Conservation (phyloP, 2,329 filamentous ascomycete species). For the Verticillium albo-atrum region DNA sequence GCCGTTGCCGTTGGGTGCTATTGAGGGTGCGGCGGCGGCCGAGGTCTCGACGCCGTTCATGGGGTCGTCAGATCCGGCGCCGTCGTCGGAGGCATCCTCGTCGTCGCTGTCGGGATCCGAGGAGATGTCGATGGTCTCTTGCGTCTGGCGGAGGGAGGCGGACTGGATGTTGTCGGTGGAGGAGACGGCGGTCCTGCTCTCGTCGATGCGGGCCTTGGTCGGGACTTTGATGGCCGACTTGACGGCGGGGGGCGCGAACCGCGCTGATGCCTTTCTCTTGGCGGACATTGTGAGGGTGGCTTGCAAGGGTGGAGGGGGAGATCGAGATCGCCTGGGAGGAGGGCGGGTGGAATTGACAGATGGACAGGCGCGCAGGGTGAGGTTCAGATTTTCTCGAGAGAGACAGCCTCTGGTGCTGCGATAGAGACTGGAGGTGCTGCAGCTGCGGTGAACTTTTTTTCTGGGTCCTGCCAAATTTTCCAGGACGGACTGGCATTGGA, state of each 20-base stretch:
- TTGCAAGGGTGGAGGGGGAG: background rate
- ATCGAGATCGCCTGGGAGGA: background rate
- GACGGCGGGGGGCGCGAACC: slow-evolving; percentile 51
- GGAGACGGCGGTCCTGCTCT: slow-evolving; percentile 52
- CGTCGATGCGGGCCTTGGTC: slow-evolving; percentile 49
- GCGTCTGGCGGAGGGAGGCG: slow-evolving; percentile 19
- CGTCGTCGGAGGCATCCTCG: slow-evolving; percentile 42
- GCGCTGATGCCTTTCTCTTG: slow-evolving; percentile 55
- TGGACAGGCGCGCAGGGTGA: background rate
- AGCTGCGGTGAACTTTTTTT: slow-evolving; percentile 4
- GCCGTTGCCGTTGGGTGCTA: slow-evolving; percentile 12
- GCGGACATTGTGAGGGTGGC: slow-evolving; percentile 41
- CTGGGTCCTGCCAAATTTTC: slow-evolving; percentile 4
- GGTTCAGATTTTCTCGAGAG: background rate
- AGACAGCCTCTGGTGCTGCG: background rate
- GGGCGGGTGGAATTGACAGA: background rate
- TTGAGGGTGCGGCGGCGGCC: slow-evolving; percentile 9
- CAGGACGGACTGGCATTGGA: background rate
- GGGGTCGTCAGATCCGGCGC: slow-evolving; percentile 17
- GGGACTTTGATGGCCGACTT: slow-evolving; percentile 48
- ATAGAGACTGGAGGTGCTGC: background rate
- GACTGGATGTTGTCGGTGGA: slow-evolving; percentile 29
- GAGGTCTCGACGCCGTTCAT: slow-evolving; percentile 11
- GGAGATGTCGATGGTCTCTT: slow-evolving; percentile 52
- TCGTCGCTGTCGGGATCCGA: slow-evolving; percentile 49